Percentiles rank a stretch among this genome's conserved stretches.
These are phyloP conservation scores for Tetracladium maxilliforme DNA, from an alignment of 2,329 filamentous ascomycete species.

Conservation along the genomic window DNA sequence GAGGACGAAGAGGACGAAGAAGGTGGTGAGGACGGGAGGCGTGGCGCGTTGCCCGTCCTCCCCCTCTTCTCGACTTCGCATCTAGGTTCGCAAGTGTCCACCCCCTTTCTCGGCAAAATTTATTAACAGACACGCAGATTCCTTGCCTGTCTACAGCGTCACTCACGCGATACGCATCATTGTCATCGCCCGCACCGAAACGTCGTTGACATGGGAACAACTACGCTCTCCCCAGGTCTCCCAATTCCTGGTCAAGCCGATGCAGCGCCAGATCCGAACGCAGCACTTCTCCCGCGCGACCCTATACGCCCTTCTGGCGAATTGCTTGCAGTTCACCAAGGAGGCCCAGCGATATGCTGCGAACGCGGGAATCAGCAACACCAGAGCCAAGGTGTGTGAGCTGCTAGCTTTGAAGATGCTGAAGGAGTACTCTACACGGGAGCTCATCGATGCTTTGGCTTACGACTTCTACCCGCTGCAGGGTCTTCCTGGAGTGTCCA, in stretches of 20 bases:
- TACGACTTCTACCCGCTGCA: slow-evolving; percentile 93
- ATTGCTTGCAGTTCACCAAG: slow-evolving; percentile 85
- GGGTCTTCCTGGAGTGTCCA: slow-evolving; percentile 37
- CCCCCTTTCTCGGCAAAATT: slow-evolving; percentile 1
- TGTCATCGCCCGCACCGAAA: slow-evolving; percentile 76
- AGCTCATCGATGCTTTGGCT: slow-evolving; percentile 84
- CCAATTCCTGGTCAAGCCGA: slow-evolving; percentile 89
- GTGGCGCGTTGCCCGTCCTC: slow-evolving; percentile 32
- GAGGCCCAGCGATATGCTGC: slow-evolving; percentile 71
- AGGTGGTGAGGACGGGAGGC: slow-evolving; percentile 15
- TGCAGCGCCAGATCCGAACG: slow-evolving; percentile 74
- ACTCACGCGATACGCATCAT: slow-evolving; percentile 82
- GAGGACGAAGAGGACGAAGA: slow-evolving; percentile 13
- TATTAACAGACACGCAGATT: slow-evolving; percentile 38
- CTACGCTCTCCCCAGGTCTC: slow-evolving; percentile 90
- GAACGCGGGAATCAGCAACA: slow-evolving; percentile 71
- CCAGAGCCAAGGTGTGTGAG: slow-evolving; percentile 79
- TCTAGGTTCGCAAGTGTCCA: slow-evolving; percentile 38
- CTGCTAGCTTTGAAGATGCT: slow-evolving; percentile 78
- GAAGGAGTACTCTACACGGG: slow-evolving; percentile 77
- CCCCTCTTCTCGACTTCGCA: slow-evolving; percentile 71
- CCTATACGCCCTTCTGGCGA: slow-evolving; percentile 81
- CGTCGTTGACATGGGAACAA: slow-evolving; percentile 87
- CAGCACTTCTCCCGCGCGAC: slow-evolving; percentile 78
- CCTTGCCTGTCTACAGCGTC: slow-evolving; percentile 76